A percentile compares a stretch with the other conserved stretches of the same genome.
These are phyloP conservation scores for Phytophthora kernoviae DNA, from an alignment of 352 stramenopile genomes.

Conservation along the genomic window DNA sequence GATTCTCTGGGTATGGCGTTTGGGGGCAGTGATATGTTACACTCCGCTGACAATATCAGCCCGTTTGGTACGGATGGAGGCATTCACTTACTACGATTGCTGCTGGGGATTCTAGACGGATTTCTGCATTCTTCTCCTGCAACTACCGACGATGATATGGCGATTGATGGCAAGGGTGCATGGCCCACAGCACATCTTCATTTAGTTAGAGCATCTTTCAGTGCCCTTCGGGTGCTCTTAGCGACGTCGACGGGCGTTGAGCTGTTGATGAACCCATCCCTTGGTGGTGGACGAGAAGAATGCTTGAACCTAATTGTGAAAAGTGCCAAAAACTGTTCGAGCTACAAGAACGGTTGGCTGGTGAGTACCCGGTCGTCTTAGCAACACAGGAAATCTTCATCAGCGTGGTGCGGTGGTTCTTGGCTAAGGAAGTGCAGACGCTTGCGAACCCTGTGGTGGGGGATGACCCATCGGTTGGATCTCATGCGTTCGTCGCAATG, in stretches of 20 bases:
- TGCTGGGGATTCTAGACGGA: conserved; percentile 57
- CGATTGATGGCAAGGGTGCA: conserved; percentile 18
- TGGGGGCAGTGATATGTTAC: not conserved
- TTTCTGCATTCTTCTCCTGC: conserved; percentile 47
- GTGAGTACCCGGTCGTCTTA: conserved; percentile 57
- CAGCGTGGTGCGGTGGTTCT: conserved; percentile 62
- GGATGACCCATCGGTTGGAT: conserved; percentile 5
- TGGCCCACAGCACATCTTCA: conserved; percentile 47
- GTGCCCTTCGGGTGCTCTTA: conserved; percentile 46
- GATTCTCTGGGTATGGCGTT: not conserved
- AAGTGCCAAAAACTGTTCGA: conserved; percentile 70
- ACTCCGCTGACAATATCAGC: conserved; percentile 2
- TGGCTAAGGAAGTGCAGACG: conserved; percentile 48
- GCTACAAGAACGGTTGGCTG: conserved; percentile 49
- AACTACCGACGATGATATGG: conserved; percentile 11
- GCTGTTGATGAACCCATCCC: conserved; percentile 46
- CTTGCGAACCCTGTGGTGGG: conserved; percentile 15
- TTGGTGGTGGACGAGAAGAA: conserved; percentile 52
- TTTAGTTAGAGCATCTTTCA: conserved; percentile 48
- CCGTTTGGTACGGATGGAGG: conserved; percentile 47
- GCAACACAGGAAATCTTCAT: conserved; percentile 60
- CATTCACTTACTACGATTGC: conserved; percentile 51
- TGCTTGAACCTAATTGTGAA: conserved; percentile 62
- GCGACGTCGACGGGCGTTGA: conserved; percentile 39
- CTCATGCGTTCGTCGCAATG: conserved; percentile 24